Conservation (phyloP, 2,329 filamentous ascomycete genomes). For the Tolypocladium capitatum region DNA sequence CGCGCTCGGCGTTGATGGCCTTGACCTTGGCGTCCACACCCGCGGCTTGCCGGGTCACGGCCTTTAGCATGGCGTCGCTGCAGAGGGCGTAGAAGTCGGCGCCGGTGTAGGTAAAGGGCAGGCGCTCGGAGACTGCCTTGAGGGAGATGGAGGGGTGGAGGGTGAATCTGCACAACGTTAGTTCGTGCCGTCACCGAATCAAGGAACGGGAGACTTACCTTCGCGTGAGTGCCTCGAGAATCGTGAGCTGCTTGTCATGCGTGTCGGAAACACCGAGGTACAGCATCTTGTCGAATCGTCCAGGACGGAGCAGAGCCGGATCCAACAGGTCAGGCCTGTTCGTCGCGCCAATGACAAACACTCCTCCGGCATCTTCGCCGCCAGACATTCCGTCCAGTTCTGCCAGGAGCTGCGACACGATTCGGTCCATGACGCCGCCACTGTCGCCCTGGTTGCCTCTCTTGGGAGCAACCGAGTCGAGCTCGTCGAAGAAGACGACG, state of each 20-base stretch:
- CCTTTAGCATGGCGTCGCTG: slow-evolving; percentile 97
- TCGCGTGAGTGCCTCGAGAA: slow-evolving; percentile 83
- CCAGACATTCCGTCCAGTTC: slow-evolving; percentile 97
- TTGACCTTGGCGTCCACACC: slow-evolving; percentile 74
- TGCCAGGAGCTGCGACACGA: slow-evolving; percentile 86
- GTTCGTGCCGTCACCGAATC: background rate
- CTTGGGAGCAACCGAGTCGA: slow-evolving; percentile 91
- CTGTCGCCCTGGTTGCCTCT: slow-evolving; percentile 94
- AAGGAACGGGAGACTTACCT: slow-evolving; percentile 48
- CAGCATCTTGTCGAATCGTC: slow-evolving; percentile 95
- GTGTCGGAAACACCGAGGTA: slow-evolving; percentile 94
- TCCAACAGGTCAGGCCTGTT: slow-evolving; percentile 91
- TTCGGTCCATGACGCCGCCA: slow-evolving; percentile 95
- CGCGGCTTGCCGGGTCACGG: slow-evolving; percentile 79
- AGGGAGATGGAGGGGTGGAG: slow-evolving; percentile 71
- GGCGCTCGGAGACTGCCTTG: slow-evolving; percentile 53
- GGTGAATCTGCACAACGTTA: slow-evolving; percentile 50
- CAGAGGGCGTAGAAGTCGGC: slow-evolving; percentile 95
- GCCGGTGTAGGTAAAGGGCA: slow-evolving; percentile 94
- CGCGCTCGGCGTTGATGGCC: slow-evolving; percentile 42
- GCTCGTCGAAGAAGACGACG: slow-evolving; percentile 85
- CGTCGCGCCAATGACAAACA: slow-evolving; percentile 94
- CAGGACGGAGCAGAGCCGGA: slow-evolving; percentile 75
- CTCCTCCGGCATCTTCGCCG: slow-evolving; percentile 71
- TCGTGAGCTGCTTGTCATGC: slow-evolving; percentile 89